A percentile compares a stretch with the other conserved stretches of the same genome.
Conservation (phyloP, 108 stramenopile genomes). For the Schizochytrium sp. region DNA sequence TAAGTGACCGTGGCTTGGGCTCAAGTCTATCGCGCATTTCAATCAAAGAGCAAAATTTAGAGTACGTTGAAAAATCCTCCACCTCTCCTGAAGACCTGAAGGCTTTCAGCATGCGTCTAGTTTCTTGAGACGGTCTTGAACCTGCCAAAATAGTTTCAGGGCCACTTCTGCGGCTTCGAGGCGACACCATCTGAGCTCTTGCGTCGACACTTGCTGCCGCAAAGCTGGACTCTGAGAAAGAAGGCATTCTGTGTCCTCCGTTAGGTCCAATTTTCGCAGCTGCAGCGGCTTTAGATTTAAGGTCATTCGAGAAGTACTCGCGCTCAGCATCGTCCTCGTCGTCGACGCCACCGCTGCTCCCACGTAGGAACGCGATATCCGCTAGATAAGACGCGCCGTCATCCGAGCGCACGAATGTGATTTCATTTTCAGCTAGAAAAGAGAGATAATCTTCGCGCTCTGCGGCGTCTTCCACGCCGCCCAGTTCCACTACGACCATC, state of each 20-base stretch:
- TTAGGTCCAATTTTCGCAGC: too few species aligned
- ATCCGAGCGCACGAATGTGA: constrained; percentile 12
- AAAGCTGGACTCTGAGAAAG: too few species aligned
- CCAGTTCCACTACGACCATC: constrained; percentile 60
- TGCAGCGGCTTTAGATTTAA: too few species aligned
- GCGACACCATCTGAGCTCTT: not conserved
- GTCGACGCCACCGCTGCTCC: constrained; percentile 9
- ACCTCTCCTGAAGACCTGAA: not conserved
- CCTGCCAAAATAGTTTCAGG: not conserved
- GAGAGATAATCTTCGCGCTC: constrained; percentile 26
- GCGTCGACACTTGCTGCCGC: not conserved
- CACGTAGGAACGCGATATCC: not conserved
- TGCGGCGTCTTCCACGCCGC: constrained; percentile 36
- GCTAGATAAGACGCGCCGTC: constrained; percentile 39
- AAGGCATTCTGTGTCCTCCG: too few species aligned
- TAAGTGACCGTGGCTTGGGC: not conserved
- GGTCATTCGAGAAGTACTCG: not conserved
- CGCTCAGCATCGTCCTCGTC: not conserved
- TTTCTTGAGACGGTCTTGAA: constrained; percentile 34
- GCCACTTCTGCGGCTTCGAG: not conserved
- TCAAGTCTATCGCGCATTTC: constrained; percentile 41
- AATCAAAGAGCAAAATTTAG: constrained; percentile 52
- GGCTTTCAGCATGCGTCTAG: constrained; percentile 17
- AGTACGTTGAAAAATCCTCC: constrained; percentile 46
- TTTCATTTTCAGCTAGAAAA: constrained; percentile 59